Base-by-base conservation (phyloP, 495 filamentous ascomycete genomes). In the Corynascus novoguineensis region DNA sequence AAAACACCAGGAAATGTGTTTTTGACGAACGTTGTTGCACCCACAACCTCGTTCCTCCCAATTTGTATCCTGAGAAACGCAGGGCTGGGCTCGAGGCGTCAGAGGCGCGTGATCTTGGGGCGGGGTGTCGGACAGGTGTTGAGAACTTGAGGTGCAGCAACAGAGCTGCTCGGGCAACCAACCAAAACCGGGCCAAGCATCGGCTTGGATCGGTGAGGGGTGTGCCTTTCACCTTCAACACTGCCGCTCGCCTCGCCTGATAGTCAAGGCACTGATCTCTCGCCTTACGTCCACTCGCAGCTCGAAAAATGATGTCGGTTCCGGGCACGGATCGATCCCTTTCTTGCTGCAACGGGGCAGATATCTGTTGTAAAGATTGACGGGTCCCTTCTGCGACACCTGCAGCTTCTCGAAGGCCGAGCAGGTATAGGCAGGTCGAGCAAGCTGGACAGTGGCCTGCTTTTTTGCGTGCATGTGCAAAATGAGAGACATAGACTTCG, bases 61-160 rank as follows among this genome's bases (percentile, higher is more conserved):
- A 7, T 7, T 21, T 6, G 10, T 8, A 17, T 12, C 12, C n/a
- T n/a, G n/a, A 37, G 14, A n/a, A 21, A 2, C 6, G 17, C 15
- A 4, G 28, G 21, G 24, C 19, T 12, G 5, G 31, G 29, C 6
- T 21, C 34, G 19, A 14, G 35, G 31, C 31, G 45, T 25, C 17
- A 27, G 17, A 40, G 17, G 53, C 34, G 54, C 54, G 54, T 57
- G 54, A 57, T 57, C 34, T 25, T 29, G 37, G 44, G 35, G 54
- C 45, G 54, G 54, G 54, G 42, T 47, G 53, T 48, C 15, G 32
- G 42, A 47, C 41, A 27, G 24, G 24, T 57, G 45, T 57, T 10
- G 54, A 27, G 24, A n/a, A 49, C 34, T 57, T 10, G 54, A 50
- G 32, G 54, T 32, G 45, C 35, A 50, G 46, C 45, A 35, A 40